Base-by-base conservation (phyloP, 1,284 basidiomycete species). In the Filobasidium uniguttulatum region DNA sequence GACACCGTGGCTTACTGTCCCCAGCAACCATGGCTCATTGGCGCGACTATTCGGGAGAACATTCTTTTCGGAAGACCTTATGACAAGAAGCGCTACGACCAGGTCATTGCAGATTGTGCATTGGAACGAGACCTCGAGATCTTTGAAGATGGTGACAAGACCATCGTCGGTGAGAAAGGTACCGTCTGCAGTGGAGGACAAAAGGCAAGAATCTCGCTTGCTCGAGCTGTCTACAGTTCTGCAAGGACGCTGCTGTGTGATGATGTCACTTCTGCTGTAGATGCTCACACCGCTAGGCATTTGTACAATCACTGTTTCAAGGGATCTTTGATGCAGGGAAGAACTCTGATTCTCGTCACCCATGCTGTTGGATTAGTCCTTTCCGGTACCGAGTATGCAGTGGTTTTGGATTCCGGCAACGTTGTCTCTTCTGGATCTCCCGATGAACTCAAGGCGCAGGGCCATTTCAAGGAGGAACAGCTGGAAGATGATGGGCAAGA, bases 401-500 rank as follows among this genome's bases (percentile, higher is more conserved):
- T 69, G 30, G 60, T 65, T 52, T 60, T 71, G 5, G 65, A 68
- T 9, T 58, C 53, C 23, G 69, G 68, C 1, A 43, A 48, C 5
- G 62, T 68, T 3, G 31, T 55, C 1, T 64, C 63, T 1, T 48
- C 61, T 15, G 69, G 67, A 10, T 50, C 64, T 15, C 67, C 69
- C 6, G 53, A 45, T 0, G 60, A 63, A 31, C 57, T 69, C 2
- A n/a, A 55, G 49, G 37, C 37, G 22, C 31, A 55, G n/a, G 33
- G 50, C 5, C 59, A 60, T 22, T 56, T 54, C 23, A 60, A 62
- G 28, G 66, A 66, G 43, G 60, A 60, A 5, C 55, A 62, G 15
- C 55, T 69, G 9, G 64, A 66, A 29, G 79, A 83, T 50, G 82
- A 82, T 56, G 82, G 88, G 51, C 80, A 80, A 50, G 77, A 80